Conservation (phyloP, 208 protist species). For the Perkinsela sp. region DNA sequence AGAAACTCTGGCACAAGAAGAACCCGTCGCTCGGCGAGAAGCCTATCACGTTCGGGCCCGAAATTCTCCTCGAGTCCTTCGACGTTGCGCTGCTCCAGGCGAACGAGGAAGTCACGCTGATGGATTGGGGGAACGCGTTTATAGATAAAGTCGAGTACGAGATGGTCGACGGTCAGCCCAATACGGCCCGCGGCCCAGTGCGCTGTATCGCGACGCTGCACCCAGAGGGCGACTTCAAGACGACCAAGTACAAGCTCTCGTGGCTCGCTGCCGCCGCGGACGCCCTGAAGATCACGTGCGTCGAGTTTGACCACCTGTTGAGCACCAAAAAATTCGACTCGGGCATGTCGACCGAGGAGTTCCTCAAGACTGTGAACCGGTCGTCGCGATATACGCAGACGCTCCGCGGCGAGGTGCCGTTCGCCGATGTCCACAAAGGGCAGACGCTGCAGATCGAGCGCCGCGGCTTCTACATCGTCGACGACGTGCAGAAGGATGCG, state of each 20-base stretch:
- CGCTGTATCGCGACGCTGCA: conserved; percentile 43
- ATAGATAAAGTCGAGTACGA: conserved; percentile 27
- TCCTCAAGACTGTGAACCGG: conserved; percentile 63
- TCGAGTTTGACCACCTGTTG: conserved; percentile 84
- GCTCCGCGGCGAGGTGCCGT: conserved; percentile 52
- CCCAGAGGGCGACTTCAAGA: conserved; percentile 77
- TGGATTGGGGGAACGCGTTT: conserved; percentile 91
- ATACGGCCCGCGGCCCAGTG: conserved; percentile 13
- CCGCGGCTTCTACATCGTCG: conserved; percentile 87
- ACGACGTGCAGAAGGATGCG: conserved; percentile 13
- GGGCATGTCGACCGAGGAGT: conserved; percentile 62
- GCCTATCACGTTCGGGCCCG: conserved; percentile 40
- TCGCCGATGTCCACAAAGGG: conserved; percentile 48
- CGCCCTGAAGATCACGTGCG: conserved; percentile 26
- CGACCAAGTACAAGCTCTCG: conserved; percentile 89
- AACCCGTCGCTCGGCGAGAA: conserved; percentile 72
- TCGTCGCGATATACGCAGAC: conserved; percentile 15
- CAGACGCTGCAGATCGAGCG: conserved; percentile 86
- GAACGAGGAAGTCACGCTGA: conserved; percentile 87
- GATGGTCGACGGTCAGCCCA: conserved; percentile 2
- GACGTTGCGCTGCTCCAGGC: conserved; percentile 68
- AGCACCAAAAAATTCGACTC: conserved; percentile 81
- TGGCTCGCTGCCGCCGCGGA: conserved; percentile 70
- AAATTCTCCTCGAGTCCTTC: conserved; percentile 67
- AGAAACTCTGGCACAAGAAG: conserved; percentile 73